phyloP scores from a whole-genome alignment of 2,329 filamentous ascomycete genomes.

The Exutisphaerella laricina region DNA sequence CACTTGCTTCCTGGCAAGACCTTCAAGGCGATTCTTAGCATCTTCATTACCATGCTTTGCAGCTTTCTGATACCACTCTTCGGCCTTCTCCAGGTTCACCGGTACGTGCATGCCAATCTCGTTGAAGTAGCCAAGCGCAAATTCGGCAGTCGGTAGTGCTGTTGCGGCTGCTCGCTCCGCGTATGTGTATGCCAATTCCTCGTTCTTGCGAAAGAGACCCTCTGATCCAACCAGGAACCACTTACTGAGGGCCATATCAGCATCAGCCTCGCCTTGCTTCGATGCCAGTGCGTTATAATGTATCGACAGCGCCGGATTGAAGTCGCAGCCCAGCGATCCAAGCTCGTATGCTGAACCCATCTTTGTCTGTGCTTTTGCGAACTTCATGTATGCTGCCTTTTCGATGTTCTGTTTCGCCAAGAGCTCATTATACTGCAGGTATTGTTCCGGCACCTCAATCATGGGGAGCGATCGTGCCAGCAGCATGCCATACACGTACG shows the following conservation, averaged over 20 bases:
- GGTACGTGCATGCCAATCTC: conserved; percentile 91
- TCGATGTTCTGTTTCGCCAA: conserved; percentile 83
- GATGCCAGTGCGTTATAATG: conserved; percentile 95
- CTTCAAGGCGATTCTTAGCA: conserved; percentile 73
- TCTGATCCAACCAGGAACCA: conserved; percentile 98
- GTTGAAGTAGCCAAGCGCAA: conserved; percentile 94
- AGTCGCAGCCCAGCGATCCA: conserved; percentile 88
- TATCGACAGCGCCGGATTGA: conserved; percentile 83
- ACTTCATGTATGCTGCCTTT: conserved; percentile 92
- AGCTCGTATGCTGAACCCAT: conserved; percentile 96
- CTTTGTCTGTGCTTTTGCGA: conserved; percentile 92
- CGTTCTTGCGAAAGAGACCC: conserved; percentile 88
- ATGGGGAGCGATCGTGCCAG: conserved; percentile 87
- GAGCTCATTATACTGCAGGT: conserved; percentile 65
- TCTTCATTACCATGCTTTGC: conserved; percentile 89
- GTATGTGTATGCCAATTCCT: conserved; percentile 86
- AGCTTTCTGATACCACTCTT: conserved; percentile 85
- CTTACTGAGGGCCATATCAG: conserved; percentile 92
- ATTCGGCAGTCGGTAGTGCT: conserved; percentile 84
- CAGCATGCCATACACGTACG: conserved; percentile 86
- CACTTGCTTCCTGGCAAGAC: conserved; percentile 68
- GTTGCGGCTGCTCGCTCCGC: conserved; percentile 77
- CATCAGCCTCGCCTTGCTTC: conserved; percentile 86
- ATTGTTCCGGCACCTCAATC: conserved; percentile 68
- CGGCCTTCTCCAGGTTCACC: conserved; percentile 75